These are phyloP conservation scores for Chaetoceros tenuissimus DNA, from an alignment of 108 stramenopile species.

Conservation along the genomic window DNA sequence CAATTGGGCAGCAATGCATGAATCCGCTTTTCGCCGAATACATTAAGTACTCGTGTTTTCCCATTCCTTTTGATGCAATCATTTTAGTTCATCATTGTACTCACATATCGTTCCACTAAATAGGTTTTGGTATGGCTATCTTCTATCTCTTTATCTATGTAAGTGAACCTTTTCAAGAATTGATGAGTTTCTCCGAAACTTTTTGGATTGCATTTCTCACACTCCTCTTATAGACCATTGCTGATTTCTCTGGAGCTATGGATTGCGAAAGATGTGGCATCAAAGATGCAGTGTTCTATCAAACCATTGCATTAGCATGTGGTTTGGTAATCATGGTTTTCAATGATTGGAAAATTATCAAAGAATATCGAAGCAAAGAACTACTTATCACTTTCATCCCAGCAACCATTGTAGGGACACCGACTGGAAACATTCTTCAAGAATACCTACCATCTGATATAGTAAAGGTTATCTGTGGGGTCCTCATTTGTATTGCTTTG, in stretches of 20 bases:
- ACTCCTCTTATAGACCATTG: too few species aligned
- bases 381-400: background rate
- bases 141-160: conserved; percentile 31
- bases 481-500: background rate
- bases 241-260: background rate
- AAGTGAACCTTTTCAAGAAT: too few species aligned
- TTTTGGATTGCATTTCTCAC: too few species aligned
- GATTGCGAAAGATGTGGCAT: conserved; percentile 1
- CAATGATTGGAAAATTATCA: background rate
- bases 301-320: background rate
- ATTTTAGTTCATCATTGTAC: too few species aligned
- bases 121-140: conserved; percentile 39
- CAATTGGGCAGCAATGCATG: too few species aligned
- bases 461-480: background rate
- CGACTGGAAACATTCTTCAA: background rate
- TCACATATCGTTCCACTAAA: too few species aligned
- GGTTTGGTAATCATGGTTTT: background rate
- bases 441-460: background rate
- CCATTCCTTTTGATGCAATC: too few species aligned
- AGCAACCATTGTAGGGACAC: background rate
- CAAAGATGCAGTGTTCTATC: conserved; percentile 1
- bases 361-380: background rate
- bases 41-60: too few species aligned
- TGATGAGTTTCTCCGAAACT: too few species aligned
- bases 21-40: too few species aligned